Conservation (phyloP, 2,329 filamentous ascomycete species). For the Trichophyton verrucosum region DNA sequence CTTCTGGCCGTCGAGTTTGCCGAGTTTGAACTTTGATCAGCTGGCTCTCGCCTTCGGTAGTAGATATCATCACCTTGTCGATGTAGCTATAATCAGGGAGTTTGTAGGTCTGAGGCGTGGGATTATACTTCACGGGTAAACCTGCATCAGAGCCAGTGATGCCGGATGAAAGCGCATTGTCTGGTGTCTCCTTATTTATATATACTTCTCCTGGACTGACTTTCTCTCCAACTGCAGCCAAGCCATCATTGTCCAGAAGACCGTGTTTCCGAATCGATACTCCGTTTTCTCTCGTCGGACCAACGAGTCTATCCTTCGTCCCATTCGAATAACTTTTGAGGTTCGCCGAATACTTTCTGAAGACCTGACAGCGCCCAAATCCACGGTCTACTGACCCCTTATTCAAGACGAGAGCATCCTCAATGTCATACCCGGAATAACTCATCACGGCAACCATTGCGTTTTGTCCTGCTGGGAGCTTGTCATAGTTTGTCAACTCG, state of each 20-base stretch:
- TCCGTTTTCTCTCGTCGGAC: constrained; percentile 52
- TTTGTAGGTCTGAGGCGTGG: constrained; percentile 54
- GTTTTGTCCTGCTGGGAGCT: constrained; percentile 90
- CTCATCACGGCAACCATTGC: constrained; percentile 98
- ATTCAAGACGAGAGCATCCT: constrained; percentile 92
- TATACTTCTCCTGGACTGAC: constrained; percentile 71
- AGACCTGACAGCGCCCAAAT: constrained; percentile 95
- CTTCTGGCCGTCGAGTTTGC: constrained; percentile 87
- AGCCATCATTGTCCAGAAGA: constrained; percentile 69
- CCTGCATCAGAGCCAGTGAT: constrained; percentile 50
- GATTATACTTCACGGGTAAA: constrained; percentile 24
- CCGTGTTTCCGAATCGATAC: constrained; percentile 55
- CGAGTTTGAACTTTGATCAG: constrained; percentile 90
- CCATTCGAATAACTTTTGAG: constrained; percentile 84
- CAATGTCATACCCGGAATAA: constrained; percentile 97
- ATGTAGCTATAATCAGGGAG: constrained; percentile 77
- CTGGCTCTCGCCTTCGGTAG: constrained; percentile 72
- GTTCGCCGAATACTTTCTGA: constrained; percentile 80
- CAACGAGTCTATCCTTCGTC: constrained; percentile 44
- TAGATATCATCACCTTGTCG: constrained; percentile 90
- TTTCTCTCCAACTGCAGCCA: constrained; percentile 73
- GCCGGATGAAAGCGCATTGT: constrained; percentile 61
- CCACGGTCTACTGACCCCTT: constrained; percentile 91
- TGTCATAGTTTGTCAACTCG: constrained; percentile 92
- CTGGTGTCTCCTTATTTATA: constrained; percentile 76